A percentile compares a stretch with the other conserved stretches of the same genome.
Evolutionary conservation across 306 rosid genomes (phyloP).

Genomic region (Luffa acutangula): DNA sequence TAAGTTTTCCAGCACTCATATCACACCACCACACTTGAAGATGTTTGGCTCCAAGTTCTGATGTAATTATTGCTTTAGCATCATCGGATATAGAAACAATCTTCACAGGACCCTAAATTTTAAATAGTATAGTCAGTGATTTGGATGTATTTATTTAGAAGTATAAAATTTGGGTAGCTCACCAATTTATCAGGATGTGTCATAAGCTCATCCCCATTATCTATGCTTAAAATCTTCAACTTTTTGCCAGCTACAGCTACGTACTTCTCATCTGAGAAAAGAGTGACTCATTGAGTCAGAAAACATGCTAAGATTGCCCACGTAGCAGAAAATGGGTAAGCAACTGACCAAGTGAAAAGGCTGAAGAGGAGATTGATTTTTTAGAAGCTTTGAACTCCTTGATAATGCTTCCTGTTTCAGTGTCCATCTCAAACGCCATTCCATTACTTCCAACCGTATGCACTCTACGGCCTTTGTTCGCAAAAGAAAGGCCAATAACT

Average conservation of each 20-base stretch:
- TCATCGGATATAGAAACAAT: slow-evolving; percentile 31
- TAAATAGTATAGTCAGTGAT: neutral
- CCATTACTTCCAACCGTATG: slow-evolving; percentile 35
- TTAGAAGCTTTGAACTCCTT: slow-evolving; percentile 37
- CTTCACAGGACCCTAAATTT: slow-evolving; percentile 21
- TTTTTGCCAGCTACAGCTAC: slow-evolving; percentile 31
- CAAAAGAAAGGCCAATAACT: slow-evolving; percentile 37
- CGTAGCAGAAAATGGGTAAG: neutral
- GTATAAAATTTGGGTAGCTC: slow-evolving; percentile 8
- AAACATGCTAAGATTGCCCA: neutral
- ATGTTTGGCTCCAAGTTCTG: slow-evolving; percentile 30
- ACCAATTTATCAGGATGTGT: slow-evolving; percentile 34
- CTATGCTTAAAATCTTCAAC: slow-evolving; percentile 34
- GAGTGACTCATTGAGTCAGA: neutral
- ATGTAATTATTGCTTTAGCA: slow-evolving; percentile 35
- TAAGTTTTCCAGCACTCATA: slow-evolving; percentile 24
- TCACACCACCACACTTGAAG: slow-evolving; percentile 51
- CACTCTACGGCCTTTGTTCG: slow-evolving; percentile 27
- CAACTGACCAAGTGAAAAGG: slow-evolving; percentile 40
- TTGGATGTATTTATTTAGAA: neutral
- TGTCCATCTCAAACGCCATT: slow-evolving; percentile 25
- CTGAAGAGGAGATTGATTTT: slow-evolving; percentile 29
- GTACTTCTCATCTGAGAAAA: slow-evolving; percentile 34
- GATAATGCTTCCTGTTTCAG: slow-evolving; percentile 29
- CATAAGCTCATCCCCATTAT: slow-evolving; percentile 27